A percentile compares a stretch with the other conserved stretches of the same genome.
These are phyloP conservation scores for Apophysomyces trapeziformis DNA, from an alignment of 371 early-diverging fungal species.

Conservation along the genomic window DNA sequence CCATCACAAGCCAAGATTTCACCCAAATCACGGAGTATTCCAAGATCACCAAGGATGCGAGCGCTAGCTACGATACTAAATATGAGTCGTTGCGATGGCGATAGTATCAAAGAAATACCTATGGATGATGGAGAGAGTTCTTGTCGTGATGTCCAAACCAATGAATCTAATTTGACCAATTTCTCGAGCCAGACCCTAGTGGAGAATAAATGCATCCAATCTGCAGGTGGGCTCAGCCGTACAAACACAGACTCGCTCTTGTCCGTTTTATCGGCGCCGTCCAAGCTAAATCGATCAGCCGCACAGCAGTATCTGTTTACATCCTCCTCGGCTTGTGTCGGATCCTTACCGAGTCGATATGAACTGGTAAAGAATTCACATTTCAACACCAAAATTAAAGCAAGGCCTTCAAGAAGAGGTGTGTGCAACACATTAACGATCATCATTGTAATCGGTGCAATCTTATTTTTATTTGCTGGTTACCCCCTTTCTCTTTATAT, in stretches of 20 bases:
- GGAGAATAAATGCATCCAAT: not conserved
- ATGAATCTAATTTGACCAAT: not conserved
- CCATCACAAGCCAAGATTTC: conserved; percentile 6
- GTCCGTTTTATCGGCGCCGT: conserved; percentile 29
- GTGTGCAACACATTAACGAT: conserved; percentile 37
- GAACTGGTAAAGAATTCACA: not conserved
- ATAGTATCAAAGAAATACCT: not conserved
- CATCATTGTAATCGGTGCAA: conserved; percentile 23
- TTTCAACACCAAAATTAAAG: conserved; percentile 5
- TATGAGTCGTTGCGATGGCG: conserved; percentile 7
- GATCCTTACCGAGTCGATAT: not conserved
- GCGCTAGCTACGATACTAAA: not conserved
- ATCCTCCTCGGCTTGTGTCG: conserved; percentile 14
- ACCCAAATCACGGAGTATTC: conserved; percentile 1
- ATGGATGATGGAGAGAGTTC: not conserved
- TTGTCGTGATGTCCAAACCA: not conserved
- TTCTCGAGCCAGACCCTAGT: conserved; percentile 4
- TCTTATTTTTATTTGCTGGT: conserved; percentile 41
- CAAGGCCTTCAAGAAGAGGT: conserved; percentile 32
- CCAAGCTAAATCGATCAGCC: conserved; percentile 25
- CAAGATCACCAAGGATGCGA: conserved; percentile 1
- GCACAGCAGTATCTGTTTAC: conserved; percentile 32
- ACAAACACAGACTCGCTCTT: conserved; percentile 20
- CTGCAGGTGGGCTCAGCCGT: not conserved
- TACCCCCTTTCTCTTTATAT: conserved; percentile 36